Percentiles rank a stretch among this genome's conserved stretches.
These are phyloP conservation scores for Hypoxylon sp. DNA, from an alignment of 2,329 filamentous ascomycete species.

Conservation along the genomic window DNA sequence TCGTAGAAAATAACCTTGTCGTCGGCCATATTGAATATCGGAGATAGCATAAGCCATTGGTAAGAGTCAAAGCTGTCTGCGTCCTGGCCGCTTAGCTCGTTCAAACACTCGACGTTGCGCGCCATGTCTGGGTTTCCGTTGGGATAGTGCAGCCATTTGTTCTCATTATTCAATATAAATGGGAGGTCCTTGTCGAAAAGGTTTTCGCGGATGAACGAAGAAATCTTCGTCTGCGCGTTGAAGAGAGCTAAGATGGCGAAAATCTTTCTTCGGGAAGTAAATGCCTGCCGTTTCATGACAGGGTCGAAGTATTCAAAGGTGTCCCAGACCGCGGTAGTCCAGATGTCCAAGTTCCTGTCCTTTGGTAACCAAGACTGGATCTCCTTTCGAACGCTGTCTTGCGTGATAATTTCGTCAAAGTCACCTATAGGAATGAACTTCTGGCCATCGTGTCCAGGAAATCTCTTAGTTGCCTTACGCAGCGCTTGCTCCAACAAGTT, in stretches of 20 bases:
- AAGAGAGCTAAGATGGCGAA: constrained; percentile 14
- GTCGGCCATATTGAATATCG: constrained; percentile 19
- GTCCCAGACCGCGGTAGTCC: constrained; percentile 12
- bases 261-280: constrained; percentile 19
- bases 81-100: background rate
- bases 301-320: background rate
- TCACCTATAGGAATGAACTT: constrained; percentile 18
- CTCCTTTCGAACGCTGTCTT: background rate
- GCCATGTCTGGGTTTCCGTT: background rate
- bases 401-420: constrained; percentile 15
- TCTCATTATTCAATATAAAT: background rate
- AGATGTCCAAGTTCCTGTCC: background rate
- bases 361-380: constrained; percentile 5
- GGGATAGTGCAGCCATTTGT: constrained; percentile 1
- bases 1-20: constrained; percentile 2
- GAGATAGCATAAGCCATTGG: constrained; percentile 22
- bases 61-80: constrained; percentile 13
- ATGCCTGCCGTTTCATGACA: background rate
- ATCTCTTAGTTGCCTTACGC: background rate
- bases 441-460: background rate
- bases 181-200: constrained; percentile 23
- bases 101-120: background rate
- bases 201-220: constrained; percentile 12
- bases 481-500: background rate
- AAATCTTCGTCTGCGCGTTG: background rate